Base-by-base conservation (phyloP, 2,329 filamentous ascomycete genomes). In the Septoria linicola region DNA sequence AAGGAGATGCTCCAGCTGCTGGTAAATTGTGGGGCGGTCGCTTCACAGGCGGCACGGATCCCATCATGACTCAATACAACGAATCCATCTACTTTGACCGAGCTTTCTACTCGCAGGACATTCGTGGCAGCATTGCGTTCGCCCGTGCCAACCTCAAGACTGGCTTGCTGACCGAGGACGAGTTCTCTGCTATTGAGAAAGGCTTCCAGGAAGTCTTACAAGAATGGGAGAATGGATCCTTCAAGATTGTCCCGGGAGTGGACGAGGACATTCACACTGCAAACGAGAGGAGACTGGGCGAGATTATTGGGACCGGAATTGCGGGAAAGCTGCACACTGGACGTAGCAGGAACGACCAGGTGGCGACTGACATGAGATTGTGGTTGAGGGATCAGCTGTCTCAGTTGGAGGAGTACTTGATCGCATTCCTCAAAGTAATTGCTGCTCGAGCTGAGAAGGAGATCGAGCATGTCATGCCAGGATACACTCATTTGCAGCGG, bases 321-420 rank as follows among this genome's bases (percentile, higher is more conserved):
- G 89, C 85, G 1, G 89, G 91, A 19, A 96, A 96, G 75, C 80
- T 96, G 51, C 91, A 96, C 72, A 96, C 90, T n/a, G 76, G 76
- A 36, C 85, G 91, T 45, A 91, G 86, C 69, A 81, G 90, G 62
- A 96, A 96, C 66, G 90, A 96, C 72, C 90, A 96, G 73, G 83
- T 95, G 50, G 89, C 85, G 41, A 91, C 86, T 17, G 89, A 95
- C 65, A 92, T 96, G 87, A 84, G 89, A 55, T 76, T 96, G 69
- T 96, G 89, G 89, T 73, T 95, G 57, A 80, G 89, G 36, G 84
- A 91, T 58, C 80, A 87, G 73, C 75, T 96, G 51, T 79, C 78
- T 50, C 76, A 77, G 58, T 81, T 95, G 44, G 88, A 95, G 62
- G 69, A 62, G 30, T 82, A 84, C 62, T 77, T 96, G 3, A 76